Evolutionary conservation across 2,329 filamentous ascomycete species (phyloP).

Genomic region (Boeremia exigua): DNA sequence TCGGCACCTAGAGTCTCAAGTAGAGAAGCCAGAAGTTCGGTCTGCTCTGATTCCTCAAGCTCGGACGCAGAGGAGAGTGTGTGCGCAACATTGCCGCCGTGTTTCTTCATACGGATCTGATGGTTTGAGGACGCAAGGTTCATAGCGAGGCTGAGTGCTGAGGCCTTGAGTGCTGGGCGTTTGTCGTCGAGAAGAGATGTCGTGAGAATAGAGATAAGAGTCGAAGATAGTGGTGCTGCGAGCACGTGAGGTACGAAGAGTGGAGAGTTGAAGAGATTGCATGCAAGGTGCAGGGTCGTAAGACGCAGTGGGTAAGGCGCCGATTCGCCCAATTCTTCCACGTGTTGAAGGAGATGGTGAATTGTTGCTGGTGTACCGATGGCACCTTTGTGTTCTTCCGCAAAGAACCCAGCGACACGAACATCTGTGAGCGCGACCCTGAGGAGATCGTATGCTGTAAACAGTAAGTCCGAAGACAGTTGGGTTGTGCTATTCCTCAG

Average conservation of each 20-base stretch:
- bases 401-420: slow-evolving; percentile 80
- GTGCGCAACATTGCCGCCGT: slow-evolving; percentile 34
- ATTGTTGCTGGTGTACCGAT: slow-evolving; percentile 61
- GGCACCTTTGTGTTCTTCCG: slow-evolving; percentile 67
- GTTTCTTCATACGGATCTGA: slow-evolving; percentile 64
- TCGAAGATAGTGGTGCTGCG: slow-evolving; percentile 55
- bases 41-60: slow-evolving; percentile 72
- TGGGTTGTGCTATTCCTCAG: slow-evolving; percentile 62
- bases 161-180: slow-evolving; percentile 76
- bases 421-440: slow-evolving; percentile 78
- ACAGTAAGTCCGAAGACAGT: slow-evolving; percentile 70
- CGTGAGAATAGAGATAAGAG: slow-evolving; percentile 72
- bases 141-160: slow-evolving; percentile 82
- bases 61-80: slow-evolving; percentile 29
- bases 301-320: slow-evolving; percentile 84
- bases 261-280: slow-evolving; percentile 81
- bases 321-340: slow-evolving; percentile 58
- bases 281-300: slow-evolving; percentile 80
- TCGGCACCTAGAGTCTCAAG: slow-evolving; percentile 72
- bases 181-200: slow-evolving; percentile 79
- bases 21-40: slow-evolving; percentile 81
- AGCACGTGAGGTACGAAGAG: slow-evolving; percentile 73
- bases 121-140: slow-evolving; percentile 79
- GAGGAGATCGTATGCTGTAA: slow-evolving; percentile 85
- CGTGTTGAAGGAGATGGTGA: slow-evolving; percentile 60